A percentile compares a stretch with the other conserved stretches of the same genome.
These are phyloP conservation scores for Parietichytrium sp. DNA, from an alignment of 108 stramenopile genomes.

Conservation along the genomic window DNA sequence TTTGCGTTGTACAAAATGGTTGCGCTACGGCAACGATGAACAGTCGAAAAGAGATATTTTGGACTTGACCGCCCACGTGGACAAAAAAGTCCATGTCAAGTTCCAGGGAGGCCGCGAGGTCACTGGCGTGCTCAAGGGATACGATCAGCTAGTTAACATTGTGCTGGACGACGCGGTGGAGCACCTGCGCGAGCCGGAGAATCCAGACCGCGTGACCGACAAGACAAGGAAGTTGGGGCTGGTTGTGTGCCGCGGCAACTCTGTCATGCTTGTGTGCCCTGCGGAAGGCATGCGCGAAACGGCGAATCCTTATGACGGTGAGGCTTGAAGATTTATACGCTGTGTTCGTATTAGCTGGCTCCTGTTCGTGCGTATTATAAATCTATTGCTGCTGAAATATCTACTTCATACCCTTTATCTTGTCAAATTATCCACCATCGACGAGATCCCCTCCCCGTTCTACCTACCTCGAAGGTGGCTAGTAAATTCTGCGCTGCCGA, in stretches of 20 bases:
- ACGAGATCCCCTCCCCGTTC: too few species aligned
- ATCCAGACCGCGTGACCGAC: slow-evolving; percentile 55
- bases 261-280: slow-evolving; percentile 38
- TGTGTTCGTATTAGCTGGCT: too few species aligned
- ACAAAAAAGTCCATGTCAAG: slow-evolving; percentile 60
- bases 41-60: slow-evolving; percentile 8
- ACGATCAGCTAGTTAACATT: slow-evolving; percentile 64
- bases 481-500: too few species aligned
- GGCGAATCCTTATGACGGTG: not conserved
- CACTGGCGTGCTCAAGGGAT: slow-evolving; percentile 63
- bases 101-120: slow-evolving; percentile 70
- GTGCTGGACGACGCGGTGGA: slow-evolving; percentile 67
- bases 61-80: slow-evolving; percentile 60
- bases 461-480: too few species aligned
- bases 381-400: too few species aligned
- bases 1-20: too few species aligned
- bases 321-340: too few species aligned
- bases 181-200: slow-evolving; percentile 59
- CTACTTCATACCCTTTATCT: too few species aligned
- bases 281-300: slow-evolving; percentile 38
- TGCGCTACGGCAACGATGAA: not conserved
- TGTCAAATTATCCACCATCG: too few species aligned
- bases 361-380: too few species aligned
- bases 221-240: slow-evolving; percentile 59
- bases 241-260: slow-evolving; percentile 51